Conservation (phyloP, 2,329 filamentous ascomycete genomes). For the Talaromyces sp. region DNA sequence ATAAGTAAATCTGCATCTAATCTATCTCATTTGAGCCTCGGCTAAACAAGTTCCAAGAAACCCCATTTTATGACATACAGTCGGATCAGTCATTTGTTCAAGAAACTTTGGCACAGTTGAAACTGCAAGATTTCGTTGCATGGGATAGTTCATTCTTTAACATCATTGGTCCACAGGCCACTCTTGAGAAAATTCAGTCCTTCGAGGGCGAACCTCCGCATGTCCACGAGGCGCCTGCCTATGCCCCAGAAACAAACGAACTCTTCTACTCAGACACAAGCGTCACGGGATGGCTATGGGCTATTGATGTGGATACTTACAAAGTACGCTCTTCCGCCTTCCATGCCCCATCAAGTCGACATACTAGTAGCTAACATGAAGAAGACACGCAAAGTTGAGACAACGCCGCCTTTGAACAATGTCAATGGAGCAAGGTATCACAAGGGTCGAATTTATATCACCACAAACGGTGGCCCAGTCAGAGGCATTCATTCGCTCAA, state of each 20-base stretch:
- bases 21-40: not conserved
- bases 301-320: slow-evolving; percentile 11
- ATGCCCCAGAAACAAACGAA: slow-evolving; percentile 15
- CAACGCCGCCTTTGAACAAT: slow-evolving; percentile 7
- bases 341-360: not conserved
- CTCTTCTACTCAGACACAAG: slow-evolving; percentile 13
- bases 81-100: slow-evolving; percentile 5
- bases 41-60: slow-evolving; percentile 2
- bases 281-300: slow-evolving; percentile 15
- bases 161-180: slow-evolving; percentile 10
- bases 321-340: not conserved
- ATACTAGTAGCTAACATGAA: not conserved
- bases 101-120: not conserved
- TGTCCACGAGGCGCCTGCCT: slow-evolving; percentile 17
- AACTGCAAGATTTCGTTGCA: slow-evolving; percentile 9
- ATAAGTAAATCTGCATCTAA: slow-evolving; percentile 4
- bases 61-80: slow-evolving; percentile 12
- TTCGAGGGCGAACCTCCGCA: slow-evolving; percentile 10
- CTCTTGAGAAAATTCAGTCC: slow-evolving; percentile 13
- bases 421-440: slow-evolving; percentile 15
- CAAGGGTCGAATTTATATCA: slow-evolving; percentile 6
- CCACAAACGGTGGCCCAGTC: slow-evolving; percentile 14
- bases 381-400: slow-evolving; percentile 11
- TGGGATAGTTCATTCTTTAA: slow-evolving; percentile 12
- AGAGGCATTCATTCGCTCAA: slow-evolving; percentile 8